Percentiles rank a stretch among this genome's conserved stretches.
Conservation (phyloP, 1,284 basidiomycete species). For the Austroboletus niveus region DNA sequence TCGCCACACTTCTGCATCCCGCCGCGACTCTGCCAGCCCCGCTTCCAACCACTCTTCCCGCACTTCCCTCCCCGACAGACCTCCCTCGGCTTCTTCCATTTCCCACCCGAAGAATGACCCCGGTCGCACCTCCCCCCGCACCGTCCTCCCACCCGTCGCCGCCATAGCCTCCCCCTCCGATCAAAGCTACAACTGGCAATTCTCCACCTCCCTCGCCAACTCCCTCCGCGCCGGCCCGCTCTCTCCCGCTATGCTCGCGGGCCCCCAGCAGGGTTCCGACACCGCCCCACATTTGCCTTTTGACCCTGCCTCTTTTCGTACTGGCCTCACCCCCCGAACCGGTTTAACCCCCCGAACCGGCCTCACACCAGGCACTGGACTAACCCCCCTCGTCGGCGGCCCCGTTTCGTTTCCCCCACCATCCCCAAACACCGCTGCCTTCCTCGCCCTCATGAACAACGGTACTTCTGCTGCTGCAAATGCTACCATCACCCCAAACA, state of each 20-base stretch:
- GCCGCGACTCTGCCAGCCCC: conserved; percentile 40
- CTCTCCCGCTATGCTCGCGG: conserved; percentile 93
- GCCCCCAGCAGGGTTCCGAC: conserved; percentile 56
- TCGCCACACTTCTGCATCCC: conserved; percentile 40
- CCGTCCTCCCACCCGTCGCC: conserved; percentile 84
- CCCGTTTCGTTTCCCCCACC: conserved; percentile 79
- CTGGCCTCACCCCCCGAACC: conserved; percentile 74
- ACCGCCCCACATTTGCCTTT: conserved; percentile 50
- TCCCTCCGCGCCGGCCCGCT: conserved; percentile 90
- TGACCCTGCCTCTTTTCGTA: conserved; percentile 76
- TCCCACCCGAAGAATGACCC: conserved; percentile 35
- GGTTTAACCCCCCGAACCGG: conserved; percentile 85
- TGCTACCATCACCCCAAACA: conserved; percentile 88
- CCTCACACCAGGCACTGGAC: conserved; percentile 73
- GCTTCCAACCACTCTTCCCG: conserved; percentile 39
- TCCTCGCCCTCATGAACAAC: conserved; percentile 89
- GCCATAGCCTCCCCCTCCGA: conserved; percentile 84
- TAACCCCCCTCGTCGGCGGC: conserved; percentile 83
- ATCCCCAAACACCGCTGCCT: conserved; percentile 88
- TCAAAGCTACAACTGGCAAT: conserved; percentile 72
- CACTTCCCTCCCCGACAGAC: conserved; percentile 39
- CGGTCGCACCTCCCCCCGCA: conserved; percentile 42
- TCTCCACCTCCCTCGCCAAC: conserved; percentile 58
- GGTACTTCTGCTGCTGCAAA: conserved; percentile 55
- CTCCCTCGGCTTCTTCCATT: conserved; percentile 33